Conservation (phyloP, 352 stramenopile genomes). For the Phytophthora cryptogea region DNA sequence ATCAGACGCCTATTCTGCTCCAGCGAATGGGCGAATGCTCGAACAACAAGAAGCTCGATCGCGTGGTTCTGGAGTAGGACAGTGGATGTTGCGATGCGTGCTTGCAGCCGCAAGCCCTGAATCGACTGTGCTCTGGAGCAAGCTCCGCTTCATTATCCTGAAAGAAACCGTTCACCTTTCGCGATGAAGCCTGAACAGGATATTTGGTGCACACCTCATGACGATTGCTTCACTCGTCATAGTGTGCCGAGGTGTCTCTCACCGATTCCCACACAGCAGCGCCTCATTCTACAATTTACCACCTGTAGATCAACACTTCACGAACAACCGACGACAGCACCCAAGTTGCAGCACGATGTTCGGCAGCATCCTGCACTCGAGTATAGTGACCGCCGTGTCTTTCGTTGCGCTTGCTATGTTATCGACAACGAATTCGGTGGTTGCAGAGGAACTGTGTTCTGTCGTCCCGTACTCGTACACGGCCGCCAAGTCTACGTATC, state of each 20-base stretch:
- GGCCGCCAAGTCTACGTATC: conserved; percentile 42
- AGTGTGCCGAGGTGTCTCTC: background rate
- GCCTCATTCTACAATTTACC: conserved; percentile 26
- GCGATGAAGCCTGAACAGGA: conserved; percentile 11
- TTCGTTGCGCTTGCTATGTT: conserved; percentile 11
- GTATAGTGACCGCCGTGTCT: conserved; percentile 11
- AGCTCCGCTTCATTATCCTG: background rate
- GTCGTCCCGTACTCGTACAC: conserved; percentile 47
- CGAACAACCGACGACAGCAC: background rate
- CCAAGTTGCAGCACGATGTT: conserved; percentile 14
- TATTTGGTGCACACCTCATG: conserved; percentile 11
- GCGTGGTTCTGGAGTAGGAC: conserved; percentile 2
- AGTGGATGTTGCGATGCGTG: conserved; percentile 15
- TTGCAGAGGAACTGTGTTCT: conserved; percentile 47
- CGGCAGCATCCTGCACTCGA: conserved; percentile 10
- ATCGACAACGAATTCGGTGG: background rate
- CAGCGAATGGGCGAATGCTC: conserved; percentile 19
- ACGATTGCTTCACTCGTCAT: conserved; percentile 4
- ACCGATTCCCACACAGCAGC: conserved; percentile 1
- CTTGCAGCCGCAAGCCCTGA: conserved; percentile 3
- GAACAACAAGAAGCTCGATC: conserved; percentile 27
- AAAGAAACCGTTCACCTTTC: conserved; percentile 12
- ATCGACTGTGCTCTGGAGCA: conserved; percentile 1
- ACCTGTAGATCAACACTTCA: conserved; percentile 11
- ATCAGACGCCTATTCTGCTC: conserved; percentile 5